These are phyloP conservation scores for Guyanaporus albipodus DNA, from an alignment of 768 basidiomycete species.

Conservation along the genomic window DNA sequence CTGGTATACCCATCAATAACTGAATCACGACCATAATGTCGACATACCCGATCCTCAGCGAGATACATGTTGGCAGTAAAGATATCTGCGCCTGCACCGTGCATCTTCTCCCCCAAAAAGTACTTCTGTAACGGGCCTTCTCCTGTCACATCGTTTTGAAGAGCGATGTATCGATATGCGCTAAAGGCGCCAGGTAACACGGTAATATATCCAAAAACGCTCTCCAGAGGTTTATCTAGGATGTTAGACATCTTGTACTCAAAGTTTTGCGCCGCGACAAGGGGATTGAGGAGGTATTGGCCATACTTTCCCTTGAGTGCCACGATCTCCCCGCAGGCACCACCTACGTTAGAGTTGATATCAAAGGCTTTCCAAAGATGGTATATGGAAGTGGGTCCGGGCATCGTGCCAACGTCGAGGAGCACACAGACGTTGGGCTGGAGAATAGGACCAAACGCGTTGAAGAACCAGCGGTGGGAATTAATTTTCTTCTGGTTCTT, in stretches of 20 bases:
- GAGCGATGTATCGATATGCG: slow-evolving; percentile 85
- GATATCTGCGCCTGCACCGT: slow-evolving; percentile 82
- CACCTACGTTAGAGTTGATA: slow-evolving; percentile 85
- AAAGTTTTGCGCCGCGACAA: slow-evolving; percentile 90
- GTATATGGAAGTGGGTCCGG: slow-evolving; percentile 85
- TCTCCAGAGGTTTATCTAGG: slow-evolving; percentile 86
- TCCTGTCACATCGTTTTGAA: slow-evolving; percentile 80
- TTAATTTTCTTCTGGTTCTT: slow-evolving; percentile 97
- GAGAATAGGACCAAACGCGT: slow-evolving; percentile 78
- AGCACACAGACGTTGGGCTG: slow-evolving; percentile 90
- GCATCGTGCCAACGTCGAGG: slow-evolving; percentile 83
- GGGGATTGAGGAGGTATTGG: slow-evolving; percentile 74
- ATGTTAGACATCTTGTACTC: slow-evolving; percentile 96
- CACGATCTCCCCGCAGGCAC: slow-evolving; percentile 96
- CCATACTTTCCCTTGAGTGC: slow-evolving; percentile 86
- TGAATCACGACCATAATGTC: background rate
- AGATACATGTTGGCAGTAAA: slow-evolving; percentile 97
- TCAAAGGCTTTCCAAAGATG: slow-evolving; percentile 95
- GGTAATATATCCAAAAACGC: slow-evolving; percentile 90
- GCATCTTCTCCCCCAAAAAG: slow-evolving; percentile 96
- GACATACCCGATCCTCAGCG: slow-evolving; percentile 75
- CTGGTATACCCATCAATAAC: slow-evolving; percentile 33
- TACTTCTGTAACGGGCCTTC: slow-evolving; percentile 93
- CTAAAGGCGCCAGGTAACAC: slow-evolving; percentile 93
- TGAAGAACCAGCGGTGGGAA: slow-evolving; percentile 94